phyloP scores from a whole-genome alignment of 2,329 filamentous ascomycete genomes.

The Alternaria rosae region DNA sequence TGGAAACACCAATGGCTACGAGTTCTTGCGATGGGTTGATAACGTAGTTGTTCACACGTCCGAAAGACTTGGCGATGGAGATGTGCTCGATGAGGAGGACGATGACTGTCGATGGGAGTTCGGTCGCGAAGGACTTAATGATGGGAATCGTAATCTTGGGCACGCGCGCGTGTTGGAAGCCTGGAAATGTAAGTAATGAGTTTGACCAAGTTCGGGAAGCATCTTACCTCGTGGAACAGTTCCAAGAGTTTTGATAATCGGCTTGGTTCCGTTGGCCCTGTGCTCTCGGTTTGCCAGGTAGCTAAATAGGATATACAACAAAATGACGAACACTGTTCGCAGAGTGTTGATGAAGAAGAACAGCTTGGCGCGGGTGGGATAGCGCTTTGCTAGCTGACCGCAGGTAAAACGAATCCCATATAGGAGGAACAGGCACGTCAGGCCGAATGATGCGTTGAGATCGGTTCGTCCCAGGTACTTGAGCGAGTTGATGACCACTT shows the following conservation, averaged over 20 bases:
- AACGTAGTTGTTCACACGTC: conserved; percentile 94
- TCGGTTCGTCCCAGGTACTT: conserved; percentile 69
- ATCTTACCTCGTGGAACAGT: conserved; percentile 74
- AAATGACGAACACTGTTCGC: conserved; percentile 87
- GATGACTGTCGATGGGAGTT: conserved; percentile 87
- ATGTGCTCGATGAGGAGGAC: conserved; percentile 97
- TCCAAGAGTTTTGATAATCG: conserved; percentile 76
- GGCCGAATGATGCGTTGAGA: conserved; percentile 83
- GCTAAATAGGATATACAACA: conserved; percentile 91
- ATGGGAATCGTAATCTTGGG: conserved; percentile 73
- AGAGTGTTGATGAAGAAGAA: conserved; percentile 93
- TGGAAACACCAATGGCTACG: conserved; percentile 90
- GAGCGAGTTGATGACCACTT: conserved; percentile 83
- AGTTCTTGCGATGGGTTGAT: conserved; percentile 97
- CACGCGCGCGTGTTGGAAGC: conserved; percentile 78
- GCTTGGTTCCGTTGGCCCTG: conserved; percentile 53
- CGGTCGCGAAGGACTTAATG: conserved; percentile 70
- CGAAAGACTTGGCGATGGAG: conserved; percentile 96
- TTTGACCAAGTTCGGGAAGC: background rate
- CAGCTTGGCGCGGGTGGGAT: conserved; percentile 72
- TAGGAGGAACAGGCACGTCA: conserved; percentile 79
- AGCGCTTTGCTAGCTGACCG: conserved; percentile 70
- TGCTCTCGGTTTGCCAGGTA: conserved; percentile 76
- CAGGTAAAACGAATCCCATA: conserved; percentile 73
- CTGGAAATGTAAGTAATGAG: conserved; percentile 20